Conservation (phyloP, 2,329 filamentous ascomycete genomes). For the Arachnomyces sp. region DNA sequence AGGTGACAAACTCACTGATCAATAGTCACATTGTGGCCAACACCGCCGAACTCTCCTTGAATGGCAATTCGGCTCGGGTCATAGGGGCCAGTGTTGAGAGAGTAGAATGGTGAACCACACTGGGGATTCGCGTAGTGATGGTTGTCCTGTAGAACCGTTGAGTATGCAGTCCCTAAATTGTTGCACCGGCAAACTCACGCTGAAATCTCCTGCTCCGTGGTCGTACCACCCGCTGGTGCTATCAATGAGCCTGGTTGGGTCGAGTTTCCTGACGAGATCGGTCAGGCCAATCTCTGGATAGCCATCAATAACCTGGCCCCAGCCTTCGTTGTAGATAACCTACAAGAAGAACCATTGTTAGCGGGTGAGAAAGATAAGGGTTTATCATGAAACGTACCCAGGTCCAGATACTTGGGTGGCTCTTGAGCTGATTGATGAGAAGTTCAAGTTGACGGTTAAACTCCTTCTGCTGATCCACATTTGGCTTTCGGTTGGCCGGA, state of each 20-base stretch:
- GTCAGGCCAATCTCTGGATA: conserved; percentile 52
- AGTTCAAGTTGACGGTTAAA: conserved; percentile 56
- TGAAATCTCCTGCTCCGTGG: conserved; percentile 59
- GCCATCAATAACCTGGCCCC: conserved; percentile 50
- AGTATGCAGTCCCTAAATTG: not conserved
- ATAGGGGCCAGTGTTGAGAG: conserved; percentile 46
- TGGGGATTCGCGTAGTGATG: conserved; percentile 65
- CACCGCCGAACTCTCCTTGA: conserved; percentile 63
- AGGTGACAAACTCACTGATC: conserved; percentile 43
- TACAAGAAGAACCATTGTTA: conserved; percentile 13
- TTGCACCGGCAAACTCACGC: conserved; percentile 17
- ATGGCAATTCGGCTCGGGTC: conserved; percentile 55
- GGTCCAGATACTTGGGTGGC: conserved; percentile 55
- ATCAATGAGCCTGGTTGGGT: conserved; percentile 57
- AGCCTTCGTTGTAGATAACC: conserved; percentile 65
- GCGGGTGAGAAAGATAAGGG: not conserved
- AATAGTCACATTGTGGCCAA: conserved; percentile 56
- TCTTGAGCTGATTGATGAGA: conserved; percentile 55
- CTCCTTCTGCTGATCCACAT: conserved; percentile 50
- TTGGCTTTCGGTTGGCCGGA: conserved; percentile 20
- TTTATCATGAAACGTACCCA: conserved; percentile 41
- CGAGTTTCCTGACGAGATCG: conserved; percentile 46
- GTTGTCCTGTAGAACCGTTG: conserved; percentile 44
- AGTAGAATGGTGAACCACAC: conserved; percentile 62
- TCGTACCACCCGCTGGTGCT: conserved; percentile 59